These are phyloP conservation scores for Colletotrichum sp. DNA, from an alignment of 2,329 filamentous ascomycete species.

Conservation along the genomic window DNA sequence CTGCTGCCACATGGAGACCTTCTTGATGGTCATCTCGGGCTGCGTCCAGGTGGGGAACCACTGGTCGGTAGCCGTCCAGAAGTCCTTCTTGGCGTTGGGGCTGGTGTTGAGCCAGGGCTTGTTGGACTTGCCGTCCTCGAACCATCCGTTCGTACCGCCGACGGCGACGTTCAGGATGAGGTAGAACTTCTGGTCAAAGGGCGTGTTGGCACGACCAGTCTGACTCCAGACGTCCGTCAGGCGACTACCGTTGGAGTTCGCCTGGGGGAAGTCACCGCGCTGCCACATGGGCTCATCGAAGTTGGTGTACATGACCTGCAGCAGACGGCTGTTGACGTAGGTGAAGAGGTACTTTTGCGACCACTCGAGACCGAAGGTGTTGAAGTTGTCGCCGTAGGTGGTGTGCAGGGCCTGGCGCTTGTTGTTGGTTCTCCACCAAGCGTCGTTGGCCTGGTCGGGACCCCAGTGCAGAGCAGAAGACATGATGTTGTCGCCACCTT, in stretches of 20 bases:
- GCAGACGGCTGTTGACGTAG: constrained; percentile 79
- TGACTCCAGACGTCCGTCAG: constrained; percentile 67
- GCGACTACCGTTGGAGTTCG: constrained; percentile 68
- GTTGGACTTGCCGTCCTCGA: constrained; percentile 69
- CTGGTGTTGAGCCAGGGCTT: constrained; percentile 83
- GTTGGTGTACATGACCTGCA: constrained; percentile 81
- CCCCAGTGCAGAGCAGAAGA: constrained; percentile 85
- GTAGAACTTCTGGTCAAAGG: constrained; percentile 79
- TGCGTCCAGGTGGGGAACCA: constrained; percentile 77
- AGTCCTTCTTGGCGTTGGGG: constrained; percentile 71
- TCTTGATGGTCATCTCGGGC: constrained; percentile 71
- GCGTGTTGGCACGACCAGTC: constrained; percentile 65
- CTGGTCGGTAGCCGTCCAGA: constrained; percentile 69
- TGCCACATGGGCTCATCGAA: constrained; percentile 72
- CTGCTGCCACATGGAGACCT: constrained; percentile 74
- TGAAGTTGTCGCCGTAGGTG: constrained; percentile 70
- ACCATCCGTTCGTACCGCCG: constrained; percentile 83
- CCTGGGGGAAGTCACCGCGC: constrained; percentile 69
- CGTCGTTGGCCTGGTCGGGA: constrained; percentile 72
- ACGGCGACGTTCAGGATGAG: constrained; percentile 78
- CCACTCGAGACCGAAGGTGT: constrained; percentile 86
- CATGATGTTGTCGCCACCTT: constrained; percentile 82
- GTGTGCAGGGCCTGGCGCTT: constrained; percentile 78
- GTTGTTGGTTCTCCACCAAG: constrained; percentile 83
- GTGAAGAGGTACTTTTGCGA: constrained; percentile 88